A percentile compares a stretch with the other conserved stretches of the same genome.
These are phyloP conservation scores for Calonectria fujianensis DNA, from an alignment of 2,329 filamentous ascomycete genomes.

Conservation along the genomic window DNA sequence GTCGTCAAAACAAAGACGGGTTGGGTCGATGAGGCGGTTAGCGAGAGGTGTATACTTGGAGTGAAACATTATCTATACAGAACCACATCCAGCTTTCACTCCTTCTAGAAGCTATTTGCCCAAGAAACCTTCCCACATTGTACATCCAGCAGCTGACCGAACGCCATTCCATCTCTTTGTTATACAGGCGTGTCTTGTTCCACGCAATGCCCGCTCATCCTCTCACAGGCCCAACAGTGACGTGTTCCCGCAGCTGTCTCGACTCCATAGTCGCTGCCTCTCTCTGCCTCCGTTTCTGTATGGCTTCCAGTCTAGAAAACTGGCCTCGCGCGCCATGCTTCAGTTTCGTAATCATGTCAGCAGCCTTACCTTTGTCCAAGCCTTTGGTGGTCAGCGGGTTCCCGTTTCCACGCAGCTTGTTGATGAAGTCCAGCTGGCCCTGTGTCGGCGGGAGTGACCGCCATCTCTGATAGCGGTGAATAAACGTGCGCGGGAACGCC, in stretches of 20 bases:
- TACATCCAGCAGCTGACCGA: conserved; percentile 27
- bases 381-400: conserved; percentile 72
- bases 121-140: neutral
- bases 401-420: conserved; percentile 75
- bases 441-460: conserved; percentile 78
- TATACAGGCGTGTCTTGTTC: conserved; percentile 46
- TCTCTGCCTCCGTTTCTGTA: conserved; percentile 70
- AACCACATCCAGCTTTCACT: neutral
- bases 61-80: conserved; percentile 9
- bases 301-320: conserved; percentile 72
- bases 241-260: conserved; percentile 68
- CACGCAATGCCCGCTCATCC: conserved; percentile 33
- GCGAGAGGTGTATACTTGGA: neutral
- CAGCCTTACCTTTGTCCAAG: conserved; percentile 86
- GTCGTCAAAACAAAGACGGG: neutral
- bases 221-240: conserved; percentile 72
- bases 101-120: conserved; percentile 25
- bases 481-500: conserved; percentile 80
- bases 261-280: conserved; percentile 61
- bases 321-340: conserved; percentile 85
- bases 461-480: conserved; percentile 82
- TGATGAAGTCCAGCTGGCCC: conserved; percentile 81
- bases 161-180: conserved; percentile 35
- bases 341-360: conserved; percentile 94
- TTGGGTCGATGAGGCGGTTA: neutral